A percentile compares a stretch with the other conserved stretches of the same genome.
These are phyloP conservation scores for Apiotrichum siamense DNA, from an alignment of 1,284 basidiomycete species.

Conservation along the genomic window DNA sequence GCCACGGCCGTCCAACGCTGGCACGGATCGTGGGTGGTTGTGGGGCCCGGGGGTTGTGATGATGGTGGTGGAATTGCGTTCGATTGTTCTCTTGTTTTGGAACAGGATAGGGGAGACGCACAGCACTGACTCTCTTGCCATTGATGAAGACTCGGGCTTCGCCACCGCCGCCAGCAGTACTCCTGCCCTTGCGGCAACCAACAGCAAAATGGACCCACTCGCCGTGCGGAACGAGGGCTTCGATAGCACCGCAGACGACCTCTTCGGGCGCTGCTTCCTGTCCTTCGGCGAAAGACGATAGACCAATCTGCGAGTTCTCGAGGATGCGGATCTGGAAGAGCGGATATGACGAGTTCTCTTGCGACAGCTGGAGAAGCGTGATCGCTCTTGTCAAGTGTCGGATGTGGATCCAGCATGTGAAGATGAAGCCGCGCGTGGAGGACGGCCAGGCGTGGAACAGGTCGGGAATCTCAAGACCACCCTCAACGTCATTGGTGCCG, in stretches of 20 bases:
- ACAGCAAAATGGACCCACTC: constrained; percentile 45
- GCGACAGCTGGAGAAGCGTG: constrained; percentile 38
- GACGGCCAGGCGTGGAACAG: constrained; percentile 36
- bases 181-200: constrained; percentile 30
- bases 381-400: constrained; percentile 38
- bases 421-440: constrained; percentile 40
- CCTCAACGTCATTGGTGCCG: constrained; percentile 21
- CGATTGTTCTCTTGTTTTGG: constrained; percentile 13
- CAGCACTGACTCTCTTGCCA: constrained; percentile 35
- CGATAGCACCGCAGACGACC: constrained; percentile 36
- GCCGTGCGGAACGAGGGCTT: constrained; percentile 43
- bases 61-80: not conserved
- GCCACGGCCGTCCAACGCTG: constrained; percentile 7
- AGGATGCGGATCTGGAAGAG: constrained; percentile 41
- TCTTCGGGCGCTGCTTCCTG: constrained; percentile 22
- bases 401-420: constrained; percentile 41
- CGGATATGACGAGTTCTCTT: constrained; percentile 15
- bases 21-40: constrained; percentile 4
- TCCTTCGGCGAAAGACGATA: constrained; percentile 20
- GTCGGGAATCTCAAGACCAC: constrained; percentile 35
- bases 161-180: constrained; percentile 16
- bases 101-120: constrained; percentile 35
- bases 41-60: not conserved
- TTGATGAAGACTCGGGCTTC: constrained; percentile 41
- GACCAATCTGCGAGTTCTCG: constrained; percentile 44